Percentiles rank a stretch among this genome's conserved stretches.
phyloP scores from a whole-genome alignment of 148 eudicot genomes.

The Nepenthes gracilis region DNA sequence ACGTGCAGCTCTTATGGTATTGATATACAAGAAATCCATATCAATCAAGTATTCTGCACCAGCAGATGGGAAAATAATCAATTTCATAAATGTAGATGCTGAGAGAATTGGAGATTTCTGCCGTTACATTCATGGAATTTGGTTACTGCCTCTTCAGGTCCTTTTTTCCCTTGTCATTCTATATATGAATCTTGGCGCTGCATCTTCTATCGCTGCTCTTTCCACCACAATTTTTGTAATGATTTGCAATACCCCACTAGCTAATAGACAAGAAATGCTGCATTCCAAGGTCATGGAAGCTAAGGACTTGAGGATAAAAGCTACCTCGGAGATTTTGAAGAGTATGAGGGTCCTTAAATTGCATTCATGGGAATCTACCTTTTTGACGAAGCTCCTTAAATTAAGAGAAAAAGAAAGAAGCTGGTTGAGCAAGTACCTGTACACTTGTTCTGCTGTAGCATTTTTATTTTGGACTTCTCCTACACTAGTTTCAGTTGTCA shows the following conservation, averaged over 20 bases:
- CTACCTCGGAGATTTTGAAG: constrained; percentile 71
- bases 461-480: constrained; percentile 96
- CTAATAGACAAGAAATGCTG: constrained; percentile 53
- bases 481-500: constrained; percentile 67
- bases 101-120: constrained; percentile 86
- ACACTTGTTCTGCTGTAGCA: constrained; percentile 69
- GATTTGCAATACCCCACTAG: constrained; percentile 73
- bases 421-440: constrained; percentile 67
- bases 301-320: constrained; percentile 69
- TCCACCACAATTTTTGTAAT: constrained; percentile 56
- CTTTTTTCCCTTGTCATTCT: constrained; percentile 54
- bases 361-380: constrained; percentile 78
- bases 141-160: constrained; percentile 83
- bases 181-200: constrained; percentile 56
- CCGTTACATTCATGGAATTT: constrained; percentile 62
- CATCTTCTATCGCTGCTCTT: constrained; percentile 67
- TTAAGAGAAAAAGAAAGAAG: constrained; percentile 55
- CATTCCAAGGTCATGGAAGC: constrained; percentile 84
- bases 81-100: constrained; percentile 57
- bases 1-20: constrained; percentile 45
- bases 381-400: constrained; percentile 40
- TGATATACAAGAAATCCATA: constrained; percentile 58
- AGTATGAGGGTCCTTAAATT: constrained; percentile 84
- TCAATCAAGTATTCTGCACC: constrained; percentile 41
- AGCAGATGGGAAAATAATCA: constrained; percentile 50